A percentile compares a stretch with the other conserved stretches of the same genome.
Evolutionary conservation across 169 alveolate genomes (phyloP).

Genomic region (Plasmodium ovale): DNA sequence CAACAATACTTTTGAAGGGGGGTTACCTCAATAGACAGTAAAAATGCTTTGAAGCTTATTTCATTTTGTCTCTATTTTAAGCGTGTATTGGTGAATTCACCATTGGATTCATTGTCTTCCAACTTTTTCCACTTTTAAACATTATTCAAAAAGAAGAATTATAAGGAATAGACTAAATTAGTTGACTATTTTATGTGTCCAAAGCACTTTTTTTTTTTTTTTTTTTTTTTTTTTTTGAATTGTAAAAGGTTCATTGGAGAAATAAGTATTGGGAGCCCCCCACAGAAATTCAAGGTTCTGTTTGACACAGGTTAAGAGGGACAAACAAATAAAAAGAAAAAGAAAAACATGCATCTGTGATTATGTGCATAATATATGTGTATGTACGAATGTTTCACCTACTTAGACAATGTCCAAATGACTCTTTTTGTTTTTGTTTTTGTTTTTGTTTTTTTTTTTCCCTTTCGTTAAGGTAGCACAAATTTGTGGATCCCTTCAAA

Average conservation of each 20-base stretch:
- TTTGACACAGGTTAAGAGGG: slow-evolving; percentile 80
- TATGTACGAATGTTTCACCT: no score
- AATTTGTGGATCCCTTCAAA: slow-evolving; percentile 87
- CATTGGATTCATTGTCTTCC: neutral
- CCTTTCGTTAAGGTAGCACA: slow-evolving; percentile 79
- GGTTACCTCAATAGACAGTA: slow-evolving; percentile 76
- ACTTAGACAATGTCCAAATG: no score
- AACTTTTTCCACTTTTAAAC: neutral
- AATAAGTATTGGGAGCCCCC: slow-evolving; percentile 85
- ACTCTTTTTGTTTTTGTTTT: no score
- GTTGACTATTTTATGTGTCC: neutral
- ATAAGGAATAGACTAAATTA: no score
- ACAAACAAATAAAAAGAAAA: slow-evolving; percentile 3
- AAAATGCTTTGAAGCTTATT: slow-evolving; percentile 11
- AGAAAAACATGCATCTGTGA: neutral
- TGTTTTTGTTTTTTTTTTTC: neutral
- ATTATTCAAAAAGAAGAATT: neutral
- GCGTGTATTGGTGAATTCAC: no score
- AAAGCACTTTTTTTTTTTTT: neutral
- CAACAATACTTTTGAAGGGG: slow-evolving; percentile 69
- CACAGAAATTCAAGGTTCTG: slow-evolving; percentile 82
- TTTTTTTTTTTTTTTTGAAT: slow-evolving; percentile 7
- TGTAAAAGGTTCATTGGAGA: slow-evolving; percentile 71
- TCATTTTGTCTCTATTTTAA: neutral
- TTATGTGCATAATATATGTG: neutral